Percentiles rank a stretch among this genome's conserved stretches.
Evolutionary conservation across 306 rosid species (phyloP).

Genomic region (Cucurbita moschata): DNA sequence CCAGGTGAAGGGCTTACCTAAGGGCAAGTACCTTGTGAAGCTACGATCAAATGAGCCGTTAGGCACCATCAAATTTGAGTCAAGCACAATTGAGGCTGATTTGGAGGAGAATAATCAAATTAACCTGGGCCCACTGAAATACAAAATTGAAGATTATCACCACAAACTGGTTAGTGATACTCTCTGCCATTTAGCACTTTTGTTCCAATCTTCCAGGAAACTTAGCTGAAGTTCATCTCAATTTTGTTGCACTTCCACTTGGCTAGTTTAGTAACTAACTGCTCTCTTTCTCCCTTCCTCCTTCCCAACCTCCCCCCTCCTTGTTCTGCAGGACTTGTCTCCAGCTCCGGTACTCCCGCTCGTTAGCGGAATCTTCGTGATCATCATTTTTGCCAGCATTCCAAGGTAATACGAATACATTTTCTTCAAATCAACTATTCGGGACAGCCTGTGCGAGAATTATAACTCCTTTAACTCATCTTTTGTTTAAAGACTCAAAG

Average conservation of each 20-base stretch:
- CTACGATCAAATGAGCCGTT: slow-evolving; percentile 54
- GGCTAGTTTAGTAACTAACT: neutral
- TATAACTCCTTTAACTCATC: neutral
- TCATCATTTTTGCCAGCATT: slow-evolving; percentile 52
- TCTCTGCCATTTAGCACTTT: neutral
- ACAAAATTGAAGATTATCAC: slow-evolving; percentile 40
- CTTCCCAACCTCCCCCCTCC: neutral
- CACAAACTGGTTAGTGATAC: slow-evolving; percentile 60
- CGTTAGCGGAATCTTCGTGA: slow-evolving; percentile 49
- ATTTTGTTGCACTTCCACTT: neutral
- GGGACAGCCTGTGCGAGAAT: neutral
- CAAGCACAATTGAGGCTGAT: slow-evolving; percentile 73
- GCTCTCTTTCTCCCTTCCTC: neutral
- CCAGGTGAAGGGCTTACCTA: slow-evolving; percentile 80
- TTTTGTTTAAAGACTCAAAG: slow-evolving; percentile 45
- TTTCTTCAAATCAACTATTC: neutral
- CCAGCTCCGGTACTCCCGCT: slow-evolving; percentile 90
- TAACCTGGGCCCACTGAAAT: slow-evolving; percentile 84
- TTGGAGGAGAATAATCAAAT: slow-evolving; percentile 54
- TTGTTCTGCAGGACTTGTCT: slow-evolving; percentile 66
- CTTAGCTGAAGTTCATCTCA: neutral
- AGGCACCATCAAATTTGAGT: slow-evolving; percentile 62
- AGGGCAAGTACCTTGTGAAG: slow-evolving; percentile 70
- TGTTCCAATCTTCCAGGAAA: neutral
- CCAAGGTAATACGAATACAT: slow-evolving; percentile 47